Evolutionary conservation across 2,329 filamentous ascomycete species (phyloP), one percentile per base, ranked within the genome.

Genomic region (Aspergillus sp.): DNA sequence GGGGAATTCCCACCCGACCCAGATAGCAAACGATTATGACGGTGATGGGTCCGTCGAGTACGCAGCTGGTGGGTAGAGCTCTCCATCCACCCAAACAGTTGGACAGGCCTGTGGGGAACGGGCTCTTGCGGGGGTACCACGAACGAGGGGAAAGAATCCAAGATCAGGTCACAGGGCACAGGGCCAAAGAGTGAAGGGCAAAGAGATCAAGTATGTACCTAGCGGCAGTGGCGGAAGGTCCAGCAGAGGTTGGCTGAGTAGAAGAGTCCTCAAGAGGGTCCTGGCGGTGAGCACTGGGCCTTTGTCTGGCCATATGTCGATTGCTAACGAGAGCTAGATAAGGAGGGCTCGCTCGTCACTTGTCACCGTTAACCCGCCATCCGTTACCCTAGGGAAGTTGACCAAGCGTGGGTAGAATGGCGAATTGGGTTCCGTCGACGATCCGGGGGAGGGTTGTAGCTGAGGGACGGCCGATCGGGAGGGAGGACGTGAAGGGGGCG

Each of bases 241-340:
- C 70, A 70, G 73, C 66, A 63, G 74, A 69, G 63, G 69, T 67
- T 58, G 69, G 65, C 54, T 65, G 62, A 60, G 72, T 63, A 68
- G 74, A 69, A 72, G 73, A 69, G 72, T 76, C 74, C 73, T 79
- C 74, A 68, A 73, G 70, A 70, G 72, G 72, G 74, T 77, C 74
- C 74, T 79, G 76, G 69, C 74, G 75, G 70, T 76, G 73, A 74
- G 70, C 67, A 72, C 73, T 74, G 71, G 75, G 73, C 74, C 73
- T 77, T 77, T 75, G 77, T 70, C 76, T 79, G 75, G 77, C 78
- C 78, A 80, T 80, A 79, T 75, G 77, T 79, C 74, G 69, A 69
- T 69, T 68, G 72, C 63, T 72, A 70, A 61, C 53, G 63, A 67
- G 68, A 69, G 67, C 67, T 70, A 52, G 67, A 69, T 71, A 65